Conservation (phyloP, 176 grass and related monocot genomes). For the Musa beccarii region DNA sequence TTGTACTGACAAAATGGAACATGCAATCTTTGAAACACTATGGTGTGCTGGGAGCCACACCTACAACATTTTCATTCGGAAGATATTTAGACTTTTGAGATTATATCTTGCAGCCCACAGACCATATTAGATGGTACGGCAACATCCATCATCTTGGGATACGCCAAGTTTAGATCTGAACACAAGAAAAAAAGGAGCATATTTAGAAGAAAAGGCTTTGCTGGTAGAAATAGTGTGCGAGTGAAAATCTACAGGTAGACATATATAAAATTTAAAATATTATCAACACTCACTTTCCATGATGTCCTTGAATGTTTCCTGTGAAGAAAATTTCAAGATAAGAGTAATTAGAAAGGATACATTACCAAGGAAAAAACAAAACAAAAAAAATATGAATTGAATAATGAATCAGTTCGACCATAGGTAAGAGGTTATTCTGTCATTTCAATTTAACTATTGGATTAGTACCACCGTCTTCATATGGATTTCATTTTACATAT, state of each 20-base stretch:
- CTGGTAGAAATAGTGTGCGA: background rate
- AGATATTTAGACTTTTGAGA: slow-evolving; percentile 36
- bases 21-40: background rate
- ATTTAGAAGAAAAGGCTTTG: background rate
- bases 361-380: background rate
- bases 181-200: slow-evolving; percentile 21
- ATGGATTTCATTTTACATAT: too few relatives aligned
- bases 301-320: slow-evolving; percentile 77
- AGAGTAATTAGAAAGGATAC: slow-evolving; percentile 1
- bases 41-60: background rate
- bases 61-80: background rate
- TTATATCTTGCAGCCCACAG: slow-evolving; percentile 69
- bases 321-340: slow-evolving; percentile 3
- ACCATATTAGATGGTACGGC: slow-evolving; percentile 73
- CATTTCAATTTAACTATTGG: background rate
- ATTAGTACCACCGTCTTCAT: background rate
- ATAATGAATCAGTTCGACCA: background rate
- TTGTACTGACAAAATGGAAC: too few relatives aligned
- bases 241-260: background rate
- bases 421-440: background rate
- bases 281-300: slow-evolving; percentile 66
- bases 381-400: background rate
- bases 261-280: background rate
- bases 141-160: slow-evolving; percentile 93
- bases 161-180: slow-evolving; percentile 67